phyloP scores from a whole-genome alignment of 805 yeast genomes.

The Yamadazyma ubonensis region DNA sequence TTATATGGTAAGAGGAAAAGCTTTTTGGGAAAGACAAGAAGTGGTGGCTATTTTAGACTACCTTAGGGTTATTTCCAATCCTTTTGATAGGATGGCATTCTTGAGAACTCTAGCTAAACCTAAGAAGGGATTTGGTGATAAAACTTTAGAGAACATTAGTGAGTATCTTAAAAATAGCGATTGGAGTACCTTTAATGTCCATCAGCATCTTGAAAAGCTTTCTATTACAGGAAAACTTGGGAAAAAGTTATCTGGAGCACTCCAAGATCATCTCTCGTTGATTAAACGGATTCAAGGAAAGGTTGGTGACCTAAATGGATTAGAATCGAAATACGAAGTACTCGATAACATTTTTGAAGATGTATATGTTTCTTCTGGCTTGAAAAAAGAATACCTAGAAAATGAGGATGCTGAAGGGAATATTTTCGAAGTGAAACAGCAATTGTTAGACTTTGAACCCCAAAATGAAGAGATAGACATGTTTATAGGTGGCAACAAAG shows the following conservation, averaged over 20 bases:
- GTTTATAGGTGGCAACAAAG: slow-evolving; percentile 15
- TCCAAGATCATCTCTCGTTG: background rate
- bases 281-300: background rate
- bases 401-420: slow-evolving; percentile 34
- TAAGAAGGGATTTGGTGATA: slow-evolving; percentile 65
- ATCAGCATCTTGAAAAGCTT: background rate
- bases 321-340: background rate
- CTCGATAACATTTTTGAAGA: slow-evolving; percentile 2
- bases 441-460: slow-evolving; percentile 35
- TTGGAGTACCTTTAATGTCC: slow-evolving; percentile 17
- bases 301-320: background rate
- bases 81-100: slow-evolving; percentile 59
- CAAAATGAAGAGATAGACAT: slow-evolving; percentile 22
- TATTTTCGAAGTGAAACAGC: slow-evolving; percentile 39
- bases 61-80: slow-evolving; percentile 59
- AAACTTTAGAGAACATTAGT: slow-evolving; percentile 38
- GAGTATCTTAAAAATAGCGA: slow-evolving; percentile 7
- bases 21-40: slow-evolving; percentile 79
- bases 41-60: slow-evolving; percentile 62
- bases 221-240: background rate
- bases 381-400: slow-evolving; percentile 25
- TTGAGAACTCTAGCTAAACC: slow-evolving; percentile 59
- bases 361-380: slow-evolving; percentile 29
- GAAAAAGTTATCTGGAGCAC: background rate
- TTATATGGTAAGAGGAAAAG: slow-evolving; percentile 64